phyloP scores from a whole-genome alignment of 75 land plant species.

The Isoetes taiwanensis region DNA sequence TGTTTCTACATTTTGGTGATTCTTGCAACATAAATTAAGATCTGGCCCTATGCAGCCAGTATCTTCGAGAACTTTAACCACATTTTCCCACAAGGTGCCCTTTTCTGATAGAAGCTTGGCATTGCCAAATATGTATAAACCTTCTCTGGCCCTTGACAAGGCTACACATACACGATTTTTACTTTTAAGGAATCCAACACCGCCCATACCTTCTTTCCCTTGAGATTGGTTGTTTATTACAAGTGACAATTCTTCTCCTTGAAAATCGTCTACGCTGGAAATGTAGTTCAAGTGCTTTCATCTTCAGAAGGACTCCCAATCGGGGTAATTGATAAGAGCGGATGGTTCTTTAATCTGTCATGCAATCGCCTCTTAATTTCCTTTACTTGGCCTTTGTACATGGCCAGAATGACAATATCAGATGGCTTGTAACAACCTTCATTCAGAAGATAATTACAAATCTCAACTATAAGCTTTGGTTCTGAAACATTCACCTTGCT shows the following conservation, averaged over 20 bases:
- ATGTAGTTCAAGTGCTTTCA: background rate
- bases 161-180: conserved; percentile 12
- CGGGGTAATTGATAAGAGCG: too few relatives aligned
- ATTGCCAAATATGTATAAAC: conserved; percentile 16
- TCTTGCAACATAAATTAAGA: conserved; percentile 8
- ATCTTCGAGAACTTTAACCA: background rate
- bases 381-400: conserved; percentile 13
- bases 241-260: conserved; percentile 22
- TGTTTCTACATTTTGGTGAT: conserved; percentile 12
- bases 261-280: conserved; percentile 21
- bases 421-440: conserved; percentile 1
- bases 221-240: conserved; percentile 11
- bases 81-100: conserved; percentile 11
- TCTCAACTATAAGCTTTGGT: conserved; percentile 11
- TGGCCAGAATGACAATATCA: conserved; percentile 13
- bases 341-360: background rate
- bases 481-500: conserved; percentile 10
- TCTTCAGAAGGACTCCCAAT: too few relatives aligned
- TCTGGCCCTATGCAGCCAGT: background rate
- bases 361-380: background rate
- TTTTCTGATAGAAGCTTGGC: conserved; percentile 10
- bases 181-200: conserved; percentile 10
- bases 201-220: background rate
- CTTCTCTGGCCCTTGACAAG: conserved; percentile 6
- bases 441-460: conserved; percentile 13